A percentile compares a stretch with the other conserved stretches of the same genome.
Evolutionary conservation across 1,284 basidiomycete species (phyloP).

Genomic region (Ustilago tritici): DNA sequence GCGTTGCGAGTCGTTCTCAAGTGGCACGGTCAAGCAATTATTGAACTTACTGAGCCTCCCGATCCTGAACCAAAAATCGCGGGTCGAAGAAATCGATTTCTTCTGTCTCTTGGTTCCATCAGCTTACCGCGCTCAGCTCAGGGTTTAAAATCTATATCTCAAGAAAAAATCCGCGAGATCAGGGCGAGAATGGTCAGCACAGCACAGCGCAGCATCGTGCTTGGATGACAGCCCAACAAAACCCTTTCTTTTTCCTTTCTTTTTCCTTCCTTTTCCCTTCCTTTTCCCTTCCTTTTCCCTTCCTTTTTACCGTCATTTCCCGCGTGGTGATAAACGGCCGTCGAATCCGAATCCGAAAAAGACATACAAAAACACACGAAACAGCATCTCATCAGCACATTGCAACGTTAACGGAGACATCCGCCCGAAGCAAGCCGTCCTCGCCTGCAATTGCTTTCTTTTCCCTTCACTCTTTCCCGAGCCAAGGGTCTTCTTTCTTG

Average conservation of each 20-base stretch:
- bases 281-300: neutral
- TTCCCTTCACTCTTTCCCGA: neutral
- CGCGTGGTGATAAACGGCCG: slow-evolving; percentile 14
- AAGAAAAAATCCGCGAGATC: neutral
- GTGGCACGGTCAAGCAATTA: slow-evolving; percentile 17
- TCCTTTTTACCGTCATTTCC: slow-evolving; percentile 9
- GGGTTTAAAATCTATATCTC: neutral
- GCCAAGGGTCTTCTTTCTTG: neutral
- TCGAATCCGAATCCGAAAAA: slow-evolving; percentile 40
- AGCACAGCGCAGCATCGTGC: neutral
- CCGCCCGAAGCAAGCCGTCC: slow-evolving; percentile 10
- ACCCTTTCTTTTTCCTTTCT: no score
- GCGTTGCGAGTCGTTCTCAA: neutral
- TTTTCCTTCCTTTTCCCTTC: neutral
- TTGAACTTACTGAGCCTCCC: slow-evolving; percentile 5
- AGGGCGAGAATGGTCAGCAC: neutral
- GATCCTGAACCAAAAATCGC: slow-evolving; percentile 3
- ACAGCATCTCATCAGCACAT: neutral
- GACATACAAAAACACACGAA: neutral
- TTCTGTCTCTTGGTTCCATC: slow-evolving; percentile 1
- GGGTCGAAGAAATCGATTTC: slow-evolving; percentile 10
- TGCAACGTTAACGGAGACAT: slow-evolving; percentile 20
- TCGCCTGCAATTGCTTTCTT: neutral
- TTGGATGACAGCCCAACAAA: slow-evolving; percentile 6
- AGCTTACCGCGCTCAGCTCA: slow-evolving; percentile 3